A percentile compares a stretch with the other conserved stretches of the same genome.
phyloP scores from a whole-genome alignment of 208 protist species.

The Trypanosoma mega region DNA sequence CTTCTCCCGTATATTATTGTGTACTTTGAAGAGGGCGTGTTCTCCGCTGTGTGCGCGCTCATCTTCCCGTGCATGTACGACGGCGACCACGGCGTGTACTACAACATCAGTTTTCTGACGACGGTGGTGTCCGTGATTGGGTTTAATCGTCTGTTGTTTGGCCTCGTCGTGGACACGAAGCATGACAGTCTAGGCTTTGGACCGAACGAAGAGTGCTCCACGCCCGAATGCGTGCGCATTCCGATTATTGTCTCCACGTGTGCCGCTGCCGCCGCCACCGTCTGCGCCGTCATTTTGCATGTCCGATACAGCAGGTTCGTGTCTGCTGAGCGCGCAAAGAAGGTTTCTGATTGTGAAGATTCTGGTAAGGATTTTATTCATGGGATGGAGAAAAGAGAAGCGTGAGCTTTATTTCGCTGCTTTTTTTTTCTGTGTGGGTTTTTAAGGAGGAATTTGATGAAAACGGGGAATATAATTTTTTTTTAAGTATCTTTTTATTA shows the following conservation, averaged over 20 bases:
- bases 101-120: conserved; percentile 43
- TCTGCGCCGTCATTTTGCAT: conserved; percentile 39
- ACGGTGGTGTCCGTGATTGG: conserved; percentile 40
- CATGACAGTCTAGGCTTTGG: conserved; percentile 30
- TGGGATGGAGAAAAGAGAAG: too few relatives aligned
- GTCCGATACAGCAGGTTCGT: conserved; percentile 53
- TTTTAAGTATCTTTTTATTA: conserved; percentile 2
- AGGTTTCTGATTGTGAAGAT: conserved; percentile 1
- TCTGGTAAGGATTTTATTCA: too few relatives aligned
- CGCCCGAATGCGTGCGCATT: conserved; percentile 33
- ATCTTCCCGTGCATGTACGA: conserved; percentile 54
- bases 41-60: conserved; percentile 38
- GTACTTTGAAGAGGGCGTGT: conserved; percentile 60
- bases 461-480: conserved; percentile 4
- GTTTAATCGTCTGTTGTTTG: conserved; percentile 63
- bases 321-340: background rate
- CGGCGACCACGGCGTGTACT: conserved; percentile 43
- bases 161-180: conserved; percentile 43
- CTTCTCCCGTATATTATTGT: conserved; percentile 67
- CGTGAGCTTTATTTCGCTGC: too few relatives aligned
- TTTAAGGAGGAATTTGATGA: background rate
- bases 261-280: conserved; percentile 28
- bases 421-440: conserved; percentile 2
- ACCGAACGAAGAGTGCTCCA: conserved; percentile 33
- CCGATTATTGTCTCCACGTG: conserved; percentile 48